phyloP scores from a whole-genome alignment of 192 early-diverging fungal genomes.

The Backusella macrospora region DNA sequence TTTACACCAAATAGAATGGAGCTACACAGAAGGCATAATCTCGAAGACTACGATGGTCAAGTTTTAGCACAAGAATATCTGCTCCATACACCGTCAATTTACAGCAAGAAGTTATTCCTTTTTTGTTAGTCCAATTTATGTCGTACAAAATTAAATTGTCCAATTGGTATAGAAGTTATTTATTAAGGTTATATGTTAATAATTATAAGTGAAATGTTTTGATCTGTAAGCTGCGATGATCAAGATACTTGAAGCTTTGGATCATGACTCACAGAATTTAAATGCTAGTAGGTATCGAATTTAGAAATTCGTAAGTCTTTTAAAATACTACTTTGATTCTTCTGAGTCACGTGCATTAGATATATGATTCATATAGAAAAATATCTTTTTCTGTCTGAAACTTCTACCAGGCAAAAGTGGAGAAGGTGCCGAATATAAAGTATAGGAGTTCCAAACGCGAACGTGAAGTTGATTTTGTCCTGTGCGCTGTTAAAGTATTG shows the following conservation, averaged over 20 bases:
- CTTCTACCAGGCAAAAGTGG: background rate
- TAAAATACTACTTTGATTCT: background rate
- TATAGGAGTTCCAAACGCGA: constrained; percentile 6
- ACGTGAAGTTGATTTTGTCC: constrained; percentile 12
- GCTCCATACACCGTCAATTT: background rate
- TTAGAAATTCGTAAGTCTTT: background rate
- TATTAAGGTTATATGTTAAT: background rate
- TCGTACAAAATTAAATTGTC: background rate
- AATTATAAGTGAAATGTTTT: background rate
- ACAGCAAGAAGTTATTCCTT: background rate
- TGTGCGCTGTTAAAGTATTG: background rate
- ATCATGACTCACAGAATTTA: background rate
- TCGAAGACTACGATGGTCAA: too few relatives aligned
- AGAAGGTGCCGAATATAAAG: constrained; percentile 2
- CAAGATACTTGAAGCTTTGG: background rate
- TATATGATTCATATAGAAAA: constrained; percentile 2
- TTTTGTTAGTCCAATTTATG: background rate
- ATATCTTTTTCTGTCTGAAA: constrained; percentile 4
- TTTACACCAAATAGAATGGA: background rate
- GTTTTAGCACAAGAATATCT: background rate
- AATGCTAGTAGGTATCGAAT: background rate
- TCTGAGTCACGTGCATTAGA: background rate
- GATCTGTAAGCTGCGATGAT: background rate
- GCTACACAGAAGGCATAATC: constrained; percentile 4
- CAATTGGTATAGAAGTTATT: background rate